Conservation (phyloP, 805 yeast genomes). For the Blastobotrys terrestris region DNA sequence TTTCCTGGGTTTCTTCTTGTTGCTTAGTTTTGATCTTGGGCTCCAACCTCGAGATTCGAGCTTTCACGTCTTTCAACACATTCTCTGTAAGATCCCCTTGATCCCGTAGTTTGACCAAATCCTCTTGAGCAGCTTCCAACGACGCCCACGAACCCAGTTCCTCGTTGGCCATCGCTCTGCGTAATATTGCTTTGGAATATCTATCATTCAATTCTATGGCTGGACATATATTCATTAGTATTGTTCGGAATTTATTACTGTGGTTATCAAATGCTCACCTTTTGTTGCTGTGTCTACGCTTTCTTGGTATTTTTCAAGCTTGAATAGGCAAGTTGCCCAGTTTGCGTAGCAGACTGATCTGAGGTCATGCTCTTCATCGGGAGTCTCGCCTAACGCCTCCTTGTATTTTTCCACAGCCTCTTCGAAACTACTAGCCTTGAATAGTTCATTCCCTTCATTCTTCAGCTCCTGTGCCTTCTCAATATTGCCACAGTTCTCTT, state of each 20-base stretch:
- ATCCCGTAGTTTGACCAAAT: constrained; percentile 14
- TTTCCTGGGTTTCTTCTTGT: constrained; percentile 25
- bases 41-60: constrained; percentile 11
- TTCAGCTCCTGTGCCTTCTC: constrained; percentile 5
- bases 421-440: constrained; percentile 2
- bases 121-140: constrained; percentile 25
- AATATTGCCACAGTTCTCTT: background rate
- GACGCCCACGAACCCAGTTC: constrained; percentile 24
- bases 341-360: constrained; percentile 22
- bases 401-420: constrained; percentile 10
- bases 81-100: constrained; percentile 5
- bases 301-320: constrained; percentile 19
- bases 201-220: constrained; percentile 55
- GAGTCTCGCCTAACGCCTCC: constrained; percentile 16
- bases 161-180: constrained; percentile 65
- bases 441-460: constrained; percentile 3
- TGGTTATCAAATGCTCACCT: background rate
- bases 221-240: background rate
- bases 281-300: constrained; percentile 61
- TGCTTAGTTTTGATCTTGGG: constrained; percentile 22
- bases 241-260: background rate
- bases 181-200: constrained; percentile 65
- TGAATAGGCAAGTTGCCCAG: constrained; percentile 23
- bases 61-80: background rate
- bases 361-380: constrained; percentile 8